phyloP scores from a whole-genome alignment of 225 moss, liverwort and hornwort species.

The Bryoerythrophyllum caledonicum region DNA sequence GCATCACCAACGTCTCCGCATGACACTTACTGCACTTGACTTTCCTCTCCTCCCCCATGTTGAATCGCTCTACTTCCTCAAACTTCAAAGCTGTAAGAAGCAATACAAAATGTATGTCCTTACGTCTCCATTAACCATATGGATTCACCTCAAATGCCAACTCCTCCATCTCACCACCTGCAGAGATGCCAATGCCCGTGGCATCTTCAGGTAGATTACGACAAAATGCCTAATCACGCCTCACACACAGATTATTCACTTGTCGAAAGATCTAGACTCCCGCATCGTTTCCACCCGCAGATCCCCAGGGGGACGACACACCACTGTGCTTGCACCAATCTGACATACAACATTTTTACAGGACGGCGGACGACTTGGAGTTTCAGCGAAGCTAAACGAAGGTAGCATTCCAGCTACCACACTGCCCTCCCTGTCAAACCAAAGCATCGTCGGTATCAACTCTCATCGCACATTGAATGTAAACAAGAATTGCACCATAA shows the following conservation, averaged over 20 bases:
- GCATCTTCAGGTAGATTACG: constrained; percentile 25
- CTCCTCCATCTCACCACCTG: constrained; percentile 29
- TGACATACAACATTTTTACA: constrained; percentile 19
- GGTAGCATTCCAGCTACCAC: constrained; percentile 4
- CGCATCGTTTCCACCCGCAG: constrained; percentile 9
- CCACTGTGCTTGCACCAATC: constrained; percentile 6
- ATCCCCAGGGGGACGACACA: neutral
- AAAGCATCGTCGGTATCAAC: constrained; percentile 12
- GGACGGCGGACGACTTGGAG: constrained; percentile 4
- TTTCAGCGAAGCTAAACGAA: constrained; percentile 19
- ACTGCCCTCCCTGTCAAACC: constrained; percentile 18
- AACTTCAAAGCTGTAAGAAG: constrained; percentile 13
- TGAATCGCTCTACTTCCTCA: constrained; percentile 23
- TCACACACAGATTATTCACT: constrained; percentile 15
- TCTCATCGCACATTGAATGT: constrained; percentile 17
- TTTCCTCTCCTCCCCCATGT: constrained; percentile 43
- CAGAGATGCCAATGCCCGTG: constrained; percentile 26
- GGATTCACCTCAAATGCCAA: constrained; percentile 23
- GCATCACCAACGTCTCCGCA: constrained; percentile 34
- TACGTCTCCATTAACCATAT: constrained; percentile 15
- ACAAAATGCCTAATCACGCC: constrained; percentile 11
- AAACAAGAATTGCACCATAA: constrained; percentile 5
- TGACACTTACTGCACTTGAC: constrained; percentile 51
- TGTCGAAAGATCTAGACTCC: neutral
- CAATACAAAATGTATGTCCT: neutral